These are phyloP conservation scores for Suhomyces emberorum DNA, from an alignment of 805 yeast genomes.

Conservation along the genomic window DNA sequence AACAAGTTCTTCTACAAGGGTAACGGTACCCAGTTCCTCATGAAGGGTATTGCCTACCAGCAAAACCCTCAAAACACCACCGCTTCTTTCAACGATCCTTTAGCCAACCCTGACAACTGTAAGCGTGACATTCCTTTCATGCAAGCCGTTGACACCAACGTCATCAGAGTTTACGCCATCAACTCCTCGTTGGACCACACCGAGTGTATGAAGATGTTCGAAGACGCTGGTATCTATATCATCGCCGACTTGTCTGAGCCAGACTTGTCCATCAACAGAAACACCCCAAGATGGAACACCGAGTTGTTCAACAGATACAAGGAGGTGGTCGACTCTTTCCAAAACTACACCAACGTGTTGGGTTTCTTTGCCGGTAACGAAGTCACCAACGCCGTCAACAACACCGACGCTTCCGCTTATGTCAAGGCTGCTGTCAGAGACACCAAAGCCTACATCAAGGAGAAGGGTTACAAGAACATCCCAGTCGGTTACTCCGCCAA, in stretches of 20 bases:
- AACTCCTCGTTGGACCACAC: conserved; percentile 62
- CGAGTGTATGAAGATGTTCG: conserved; percentile 62
- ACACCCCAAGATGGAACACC: conserved; percentile 59
- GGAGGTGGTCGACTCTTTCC: conserved; percentile 63
- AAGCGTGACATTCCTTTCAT: conserved; percentile 73
- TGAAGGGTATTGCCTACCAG: conserved; percentile 80
- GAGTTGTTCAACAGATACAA: conserved; percentile 66
- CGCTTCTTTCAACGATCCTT: conserved; percentile 60
- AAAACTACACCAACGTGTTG: conserved; percentile 65
- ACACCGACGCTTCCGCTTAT: conserved; percentile 74
- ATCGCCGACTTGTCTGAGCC: conserved; percentile 85
- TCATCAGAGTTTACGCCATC: conserved; percentile 73
- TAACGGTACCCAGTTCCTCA: conserved; percentile 76
- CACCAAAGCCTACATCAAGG: conserved; percentile 61
- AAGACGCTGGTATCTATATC: conserved; percentile 87
- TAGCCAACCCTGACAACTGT: conserved; percentile 61
- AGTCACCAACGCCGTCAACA: conserved; percentile 63
- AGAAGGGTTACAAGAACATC: conserved; percentile 58
- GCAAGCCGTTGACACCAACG: conserved; percentile 59
- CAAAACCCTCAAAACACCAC: conserved; percentile 56
- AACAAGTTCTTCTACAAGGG: conserved; percentile 74
- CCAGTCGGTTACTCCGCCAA: conserved; percentile 84
- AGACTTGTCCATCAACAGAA: conserved; percentile 57
- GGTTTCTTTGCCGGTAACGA: conserved; percentile 89
- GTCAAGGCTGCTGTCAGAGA: conserved; percentile 85